Evolutionary conservation across 192 early-diverging fungal species (phyloP), one percentile per base, ranked within the genome.

Genomic region (Allomyces macrogynus): DNA sequence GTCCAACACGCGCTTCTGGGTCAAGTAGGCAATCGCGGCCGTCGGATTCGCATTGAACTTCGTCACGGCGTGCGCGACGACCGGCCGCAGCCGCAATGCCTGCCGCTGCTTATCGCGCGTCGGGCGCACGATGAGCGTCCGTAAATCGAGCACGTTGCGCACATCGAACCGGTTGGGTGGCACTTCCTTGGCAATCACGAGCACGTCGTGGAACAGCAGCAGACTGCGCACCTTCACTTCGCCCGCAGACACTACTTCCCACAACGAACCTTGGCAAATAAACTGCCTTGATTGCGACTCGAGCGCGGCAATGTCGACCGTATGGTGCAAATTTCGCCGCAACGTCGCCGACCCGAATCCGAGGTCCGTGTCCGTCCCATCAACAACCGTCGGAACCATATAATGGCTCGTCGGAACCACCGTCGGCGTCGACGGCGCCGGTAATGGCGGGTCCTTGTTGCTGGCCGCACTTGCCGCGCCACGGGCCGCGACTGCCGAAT

Each of bases 21-120:
- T 69, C 63, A 76, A 62, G 32, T 72, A 76, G 0, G 70, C 67
- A 10, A 76, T 63, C 14, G 74, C 67, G 63, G 71, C 69, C 63
- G 73, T 76, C 23, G 75, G 75, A 63, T 75, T 66, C 7, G 68
- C 64, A 1, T 60, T 25, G 67, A 76, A 76, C 24, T 73, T 66
- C 14, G 64, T 26, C 23, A 76, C 63, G 3, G 74, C 71, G 23
- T 64, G 61, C 42, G 62, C 67, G 3, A 75, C 73, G 23, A 67
- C 64, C 5, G 74, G 68, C 12, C 49, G 49, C 12, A 57, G 12
- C 49, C 49, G 49, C 49, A 57, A 10, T 16, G 49, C 49, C 12
- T 14, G 20, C 49, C 49, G 49, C 49, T 14, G 16, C 16, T n/a
- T 14, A 14, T 57, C 49, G 49, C 49, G 49, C 49, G 49, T 57